Evolutionary conservation across 352 stramenopile species (phyloP), one percentile per base, ranked within the genome.

Genomic region (Pythium graminicola): DNA sequence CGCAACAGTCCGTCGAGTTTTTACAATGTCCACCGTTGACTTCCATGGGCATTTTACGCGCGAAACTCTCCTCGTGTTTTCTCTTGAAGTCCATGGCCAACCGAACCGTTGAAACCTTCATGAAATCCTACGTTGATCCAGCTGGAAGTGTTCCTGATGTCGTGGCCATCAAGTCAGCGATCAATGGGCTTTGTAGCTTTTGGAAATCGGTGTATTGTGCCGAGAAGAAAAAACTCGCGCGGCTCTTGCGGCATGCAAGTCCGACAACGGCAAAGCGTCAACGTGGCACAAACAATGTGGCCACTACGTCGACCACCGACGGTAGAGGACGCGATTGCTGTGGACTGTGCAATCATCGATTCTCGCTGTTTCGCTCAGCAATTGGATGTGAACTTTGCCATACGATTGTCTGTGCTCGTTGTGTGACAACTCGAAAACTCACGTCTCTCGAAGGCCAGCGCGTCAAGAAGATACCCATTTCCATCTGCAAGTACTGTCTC

Each of bases 1-100:
- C 69, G 19, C 54, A 67, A 47, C 68, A 77, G 39, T 77, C 68
- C 24, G 52, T 77, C 13, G 68, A 74, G 6, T 38, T 70, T 36
- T 59, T 55, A 1, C 20, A 54, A 32, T 60, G 45, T 40, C 43
- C 35, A 3, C 13, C 23, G 26, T 28, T 66, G 3, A 9, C 22
- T 17, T 36, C 42, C 14, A 19, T 41, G 9, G 45, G 39, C 2
- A 44, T 66, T 20, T 14, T 60, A 1, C 58, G 58, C 4, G 33
- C 28, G 17, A 32, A 47, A 14, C n/a, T 57, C 13, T 61, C 58
- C 13, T 42, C 35, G 4, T 66, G 58, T 20, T 57, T 54, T 27
- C 19, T 66, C 24, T 59, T 57, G 20, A 35, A 31, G 0, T 22
- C 58, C 20, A 32, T 62, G 3, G 58, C 57, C 2, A 46, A 59